Conservation (phyloP, 2,329 filamentous ascomycete genomes). For the Ophiostoma ips region DNA sequence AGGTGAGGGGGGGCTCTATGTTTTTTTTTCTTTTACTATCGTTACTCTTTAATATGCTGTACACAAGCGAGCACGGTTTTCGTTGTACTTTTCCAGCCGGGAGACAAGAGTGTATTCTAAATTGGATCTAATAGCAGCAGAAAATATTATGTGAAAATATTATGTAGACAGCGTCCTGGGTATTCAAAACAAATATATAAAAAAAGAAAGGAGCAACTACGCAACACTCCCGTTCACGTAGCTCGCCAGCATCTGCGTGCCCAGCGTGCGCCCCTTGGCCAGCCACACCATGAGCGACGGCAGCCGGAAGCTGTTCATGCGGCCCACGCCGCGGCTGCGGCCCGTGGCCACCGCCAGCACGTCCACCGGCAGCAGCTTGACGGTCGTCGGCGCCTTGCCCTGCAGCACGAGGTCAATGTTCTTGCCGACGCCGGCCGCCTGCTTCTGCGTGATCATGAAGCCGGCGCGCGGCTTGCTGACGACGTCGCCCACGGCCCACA, state of each 20-base stretch:
- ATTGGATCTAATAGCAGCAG: too few species aligned
- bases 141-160: too few species aligned
- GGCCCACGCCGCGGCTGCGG: slow-evolving; percentile 35
- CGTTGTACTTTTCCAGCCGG: too few species aligned
- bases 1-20: slow-evolving; percentile 4
- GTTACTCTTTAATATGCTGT: background rate
- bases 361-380: slow-evolving; percentile 36
- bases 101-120: too few species aligned
- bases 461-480: slow-evolving; percentile 34
- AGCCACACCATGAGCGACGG: slow-evolving; percentile 37
- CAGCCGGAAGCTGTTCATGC: slow-evolving; percentile 29
- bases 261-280: slow-evolving; percentile 38
- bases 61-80: background rate
- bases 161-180: too few species aligned
- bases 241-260: slow-evolving; percentile 27
- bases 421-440: slow-evolving; percentile 38
- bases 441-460: slow-evolving; percentile 33
- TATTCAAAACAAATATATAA: too few species aligned
- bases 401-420: slow-evolving; percentile 36
- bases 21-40: background rate
- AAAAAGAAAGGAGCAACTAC: too few species aligned
- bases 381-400: slow-evolving; percentile 28
- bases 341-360: slow-evolving; percentile 34
- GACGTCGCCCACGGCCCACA: slow-evolving; percentile 42
- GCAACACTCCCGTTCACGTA: slow-evolving; percentile 35